Conservation (phyloP, 2,329 filamentous ascomycete genomes). For the Penicillium sp. region DNA sequence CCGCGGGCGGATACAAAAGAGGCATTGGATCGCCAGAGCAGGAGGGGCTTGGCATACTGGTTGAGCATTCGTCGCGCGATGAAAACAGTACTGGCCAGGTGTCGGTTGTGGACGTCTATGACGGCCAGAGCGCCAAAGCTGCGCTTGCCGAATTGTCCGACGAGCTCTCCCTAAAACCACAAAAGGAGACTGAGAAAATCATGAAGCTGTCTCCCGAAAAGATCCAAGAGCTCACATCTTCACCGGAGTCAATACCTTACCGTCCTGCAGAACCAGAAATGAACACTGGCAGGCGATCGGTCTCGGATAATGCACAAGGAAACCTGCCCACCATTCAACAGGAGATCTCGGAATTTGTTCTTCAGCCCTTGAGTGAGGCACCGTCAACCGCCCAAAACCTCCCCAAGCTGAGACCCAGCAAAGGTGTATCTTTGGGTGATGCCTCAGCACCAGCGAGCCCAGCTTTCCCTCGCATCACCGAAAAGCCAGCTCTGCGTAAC, state of each 20-base stretch:
- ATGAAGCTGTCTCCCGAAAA: slow-evolving; percentile 57
- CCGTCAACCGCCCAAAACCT: slow-evolving; percentile 19
- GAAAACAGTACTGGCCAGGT: slow-evolving; percentile 19
- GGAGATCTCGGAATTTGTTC: slow-evolving; percentile 16
- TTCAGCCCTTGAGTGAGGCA: slow-evolving; percentile 32
- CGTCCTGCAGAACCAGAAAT: slow-evolving; percentile 37
- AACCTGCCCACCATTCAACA: slow-evolving; percentile 3
- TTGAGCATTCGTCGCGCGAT: slow-evolving; percentile 14
- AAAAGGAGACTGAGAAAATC: slow-evolving; percentile 40
- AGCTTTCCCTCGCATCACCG: slow-evolving; percentile 16
- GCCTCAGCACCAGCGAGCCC: slow-evolving; percentile 24
- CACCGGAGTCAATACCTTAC: slow-evolving; percentile 57
- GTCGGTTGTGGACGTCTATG: slow-evolving; percentile 33
- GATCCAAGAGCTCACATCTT: slow-evolving; percentile 57
- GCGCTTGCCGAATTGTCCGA: slow-evolving; percentile 26
- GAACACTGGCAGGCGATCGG: slow-evolving; percentile 23
- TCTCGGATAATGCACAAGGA: slow-evolving; percentile 22
- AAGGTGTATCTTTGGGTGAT: slow-evolving; percentile 30
- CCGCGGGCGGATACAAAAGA: slow-evolving; percentile 2
- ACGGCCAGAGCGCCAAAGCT: slow-evolving; percentile 27
- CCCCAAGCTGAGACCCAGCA: slow-evolving; percentile 25
- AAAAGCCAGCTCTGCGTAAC: slow-evolving; percentile 27
- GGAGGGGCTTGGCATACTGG: slow-evolving; percentile 24
- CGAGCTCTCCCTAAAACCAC: slow-evolving; percentile 24
- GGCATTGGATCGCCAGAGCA: slow-evolving; percentile 9